Percentiles rank a stretch among this genome's conserved stretches.
Evolutionary conservation across 2,329 filamentous ascomycete species (phyloP).

Genomic region (Diatrype stigma): DNA sequence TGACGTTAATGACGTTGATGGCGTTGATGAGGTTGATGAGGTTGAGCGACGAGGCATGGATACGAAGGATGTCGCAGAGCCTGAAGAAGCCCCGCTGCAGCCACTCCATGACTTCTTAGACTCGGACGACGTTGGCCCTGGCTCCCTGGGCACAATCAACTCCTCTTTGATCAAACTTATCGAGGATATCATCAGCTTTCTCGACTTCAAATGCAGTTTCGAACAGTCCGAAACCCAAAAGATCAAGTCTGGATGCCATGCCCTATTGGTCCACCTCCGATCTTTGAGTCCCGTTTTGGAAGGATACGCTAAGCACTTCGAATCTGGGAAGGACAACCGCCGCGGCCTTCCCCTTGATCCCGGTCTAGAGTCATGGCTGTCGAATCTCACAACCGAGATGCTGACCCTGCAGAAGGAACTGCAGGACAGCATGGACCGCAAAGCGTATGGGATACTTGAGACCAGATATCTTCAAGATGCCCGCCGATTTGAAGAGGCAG

Average conservation of each 20-base stretch:
- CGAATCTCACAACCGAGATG: constrained; percentile 13
- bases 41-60: constrained; percentile 4
- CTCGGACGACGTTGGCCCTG: constrained; percentile 3
- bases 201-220: not conserved
- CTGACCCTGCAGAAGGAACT: constrained; percentile 9
- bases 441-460: not conserved
- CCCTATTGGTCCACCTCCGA: constrained; percentile 10
- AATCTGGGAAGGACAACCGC: not conserved
- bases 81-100: not conserved
- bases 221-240: not conserved
- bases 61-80: constrained; percentile 1
- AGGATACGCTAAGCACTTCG: constrained; percentile 15
- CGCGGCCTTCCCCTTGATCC: constrained; percentile 16
- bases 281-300: constrained; percentile 14
- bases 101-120: constrained; percentile 1
- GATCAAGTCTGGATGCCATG: constrained; percentile 6
- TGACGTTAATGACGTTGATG: not conserved
- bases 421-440: not conserved
- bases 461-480: not conserved
- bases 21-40: not conserved
- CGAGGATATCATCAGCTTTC: constrained; percentile 3
- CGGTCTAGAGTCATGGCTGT: constrained; percentile 17
- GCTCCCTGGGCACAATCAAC: constrained; percentile 4
- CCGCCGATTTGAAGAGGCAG: not conserved
- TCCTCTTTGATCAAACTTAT: constrained; percentile 7